phyloP scores from a whole-genome alignment of 192 early-diverging fungal genomes.

The Mortierella hygrophila region DNA sequence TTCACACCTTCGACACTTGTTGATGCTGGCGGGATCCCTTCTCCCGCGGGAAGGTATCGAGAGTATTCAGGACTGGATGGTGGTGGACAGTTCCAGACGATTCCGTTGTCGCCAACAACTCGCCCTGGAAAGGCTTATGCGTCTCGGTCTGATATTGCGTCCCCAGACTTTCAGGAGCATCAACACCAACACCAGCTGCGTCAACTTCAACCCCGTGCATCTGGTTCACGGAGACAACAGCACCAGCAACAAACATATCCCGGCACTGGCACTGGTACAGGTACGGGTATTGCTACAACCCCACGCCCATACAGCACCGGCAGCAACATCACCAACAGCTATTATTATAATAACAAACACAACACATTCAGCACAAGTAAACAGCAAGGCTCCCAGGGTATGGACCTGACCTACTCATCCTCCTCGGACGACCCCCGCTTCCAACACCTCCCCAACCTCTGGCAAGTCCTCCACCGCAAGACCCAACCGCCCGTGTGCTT shows the following conservation, averaged over 20 bases:
- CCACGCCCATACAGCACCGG: neutral
- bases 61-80: neutral
- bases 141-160: neutral
- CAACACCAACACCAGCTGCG: too few relatives aligned
- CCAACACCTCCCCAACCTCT: slow-evolving; percentile 73
- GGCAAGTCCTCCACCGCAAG: slow-evolving; percentile 75
- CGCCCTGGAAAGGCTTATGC: neutral
- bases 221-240: neutral
- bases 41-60: neutral
- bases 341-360: neutral
- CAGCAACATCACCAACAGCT: neutral
- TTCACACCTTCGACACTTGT: slow-evolving; percentile 43
- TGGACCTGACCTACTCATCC: slow-evolving; percentile 29
- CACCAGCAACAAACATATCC: neutral
- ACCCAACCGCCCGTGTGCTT: slow-evolving; percentile 79
- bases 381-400: slow-evolving; percentile 17
- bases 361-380: slow-evolving; percentile 6
- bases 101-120: slow-evolving; percentile 8
- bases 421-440: slow-evolving; percentile 15
- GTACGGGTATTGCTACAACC: neutral
- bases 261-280: neutral
- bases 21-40: neutral
- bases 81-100: slow-evolving; percentile 12
- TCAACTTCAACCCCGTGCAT: neutral
- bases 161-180: neutral